phyloP scores from a whole-genome alignment of 139 green algal genomes.

The Chlamydomonas urium region DNA sequence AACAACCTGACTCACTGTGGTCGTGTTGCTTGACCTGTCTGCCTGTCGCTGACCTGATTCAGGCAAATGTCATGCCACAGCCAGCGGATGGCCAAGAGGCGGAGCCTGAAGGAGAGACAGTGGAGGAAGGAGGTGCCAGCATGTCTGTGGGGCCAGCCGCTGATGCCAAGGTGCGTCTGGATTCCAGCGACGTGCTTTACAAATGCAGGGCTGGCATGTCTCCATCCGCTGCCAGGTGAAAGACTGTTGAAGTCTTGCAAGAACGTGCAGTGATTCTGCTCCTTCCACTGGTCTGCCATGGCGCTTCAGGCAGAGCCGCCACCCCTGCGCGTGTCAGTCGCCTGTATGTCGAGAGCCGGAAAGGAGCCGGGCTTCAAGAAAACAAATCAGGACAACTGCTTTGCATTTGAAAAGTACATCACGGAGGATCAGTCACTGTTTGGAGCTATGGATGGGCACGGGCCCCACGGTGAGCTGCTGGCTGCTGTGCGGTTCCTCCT shows the following conservation, averaged over 20 bases:
- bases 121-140: background rate
- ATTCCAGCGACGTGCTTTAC: background rate
- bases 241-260: background rate
- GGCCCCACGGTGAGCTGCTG: slow-evolving; percentile 60
- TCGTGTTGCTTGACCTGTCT: background rate
- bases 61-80: background rate
- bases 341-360: slow-evolving; percentile 71
- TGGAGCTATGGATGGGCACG: slow-evolving; percentile 82
- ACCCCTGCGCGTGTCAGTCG: slow-evolving; percentile 43
- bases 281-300: background rate
- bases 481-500: too few species aligned
- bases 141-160: background rate
- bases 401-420: slow-evolving; percentile 80
- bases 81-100: too few species aligned
- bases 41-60: background rate
- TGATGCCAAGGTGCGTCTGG: background rate
- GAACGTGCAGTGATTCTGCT: background rate
- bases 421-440: slow-evolving; percentile 70
- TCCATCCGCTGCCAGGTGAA: background rate
- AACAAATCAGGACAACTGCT: slow-evolving; percentile 86
- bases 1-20: background rate
- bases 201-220: background rate
- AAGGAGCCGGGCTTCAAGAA: slow-evolving; percentile 79
- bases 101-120: too few species aligned
- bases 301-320: background rate